phyloP scores from a whole-genome alignment of 2,329 filamentous ascomycete species.

The Penicillium sp. region DNA sequence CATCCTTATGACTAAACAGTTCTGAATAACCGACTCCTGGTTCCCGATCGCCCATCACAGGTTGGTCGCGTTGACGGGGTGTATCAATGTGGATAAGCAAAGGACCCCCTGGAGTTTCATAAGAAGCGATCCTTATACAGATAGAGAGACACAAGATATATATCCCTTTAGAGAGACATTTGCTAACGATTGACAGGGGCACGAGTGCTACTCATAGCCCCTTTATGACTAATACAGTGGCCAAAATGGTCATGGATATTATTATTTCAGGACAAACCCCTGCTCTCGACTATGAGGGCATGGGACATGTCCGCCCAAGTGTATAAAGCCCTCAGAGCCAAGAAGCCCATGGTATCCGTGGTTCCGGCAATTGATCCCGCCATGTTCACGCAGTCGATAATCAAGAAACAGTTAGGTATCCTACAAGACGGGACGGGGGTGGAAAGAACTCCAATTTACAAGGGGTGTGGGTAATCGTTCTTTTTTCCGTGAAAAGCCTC shows the following conservation, averaged over 20 bases:
- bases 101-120: slow-evolving; percentile 68
- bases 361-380: slow-evolving; percentile 83
- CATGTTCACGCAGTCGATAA: slow-evolving; percentile 87
- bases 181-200: too few species aligned
- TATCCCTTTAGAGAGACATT: not conserved
- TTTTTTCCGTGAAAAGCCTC: slow-evolving; percentile 70
- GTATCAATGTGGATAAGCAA: slow-evolving; percentile 87
- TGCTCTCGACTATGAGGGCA: slow-evolving; percentile 71
- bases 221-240: slow-evolving; percentile 78
- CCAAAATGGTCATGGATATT: slow-evolving; percentile 76
- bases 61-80: slow-evolving; percentile 74
- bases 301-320: slow-evolving; percentile 75
- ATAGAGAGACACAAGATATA: slow-evolving; percentile 68
- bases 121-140: slow-evolving; percentile 79
- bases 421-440: slow-evolving; percentile 76
- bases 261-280: slow-evolving; percentile 73
- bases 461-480: slow-evolving; percentile 68
- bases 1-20: too few species aligned
- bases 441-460: slow-evolving; percentile 36
- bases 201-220: slow-evolving; percentile 74
- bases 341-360: slow-evolving; percentile 67
- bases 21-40: too few species aligned
- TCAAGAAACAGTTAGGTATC: slow-evolving; percentile 65
- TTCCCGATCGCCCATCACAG: slow-evolving; percentile 54
- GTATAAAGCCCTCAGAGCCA: slow-evolving; percentile 40